Base-by-base conservation (phyloP, 116 monocot species). In the Posidonia oceanica region DNA sequence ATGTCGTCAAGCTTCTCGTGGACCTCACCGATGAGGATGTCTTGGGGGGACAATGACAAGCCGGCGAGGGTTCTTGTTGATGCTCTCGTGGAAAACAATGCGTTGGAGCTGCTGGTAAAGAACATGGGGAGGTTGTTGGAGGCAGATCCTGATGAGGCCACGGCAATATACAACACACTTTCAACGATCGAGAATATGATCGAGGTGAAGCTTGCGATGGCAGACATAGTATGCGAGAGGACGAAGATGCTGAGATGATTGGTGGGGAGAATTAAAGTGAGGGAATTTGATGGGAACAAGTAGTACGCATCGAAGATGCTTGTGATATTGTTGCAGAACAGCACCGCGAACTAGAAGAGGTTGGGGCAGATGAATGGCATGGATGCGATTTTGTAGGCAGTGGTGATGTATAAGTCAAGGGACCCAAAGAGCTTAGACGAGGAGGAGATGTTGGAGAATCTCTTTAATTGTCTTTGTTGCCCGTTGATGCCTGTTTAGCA, bases 371-470 rank as follows among this genome's bases (percentile, higher is more conserved):
- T 92, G 88, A 97, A 97, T 60, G 96, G 96, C 15, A 92, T 97
- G 15, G 96, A 97, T 63, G 91, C 69, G 5, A 73, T 97, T 39
- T 68, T 97, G 44, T 92, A 97, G 83, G 96, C 96, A 0, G 96
- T 97, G 29, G 88, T 92, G 0, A 82, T 92, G 91, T 97, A 97
- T 75, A 97, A 92, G 68, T 89, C 92, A 0, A 79, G 85, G 81
- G 96, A 58, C 96, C 92, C 16, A 92, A 97, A 79, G 81, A 97
- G 78, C 58, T 76, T 80, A 0, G 89, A 97, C 39, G 92, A 97
- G 75, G 96, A 89, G 80, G 96, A 97, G 85, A 89, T 97, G 96
- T 73, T 97, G 72, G 96, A 97, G 82, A 97, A 97, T 69, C 68
- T 92, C 75, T 97, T 97, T 70, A 87, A 97, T 29, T 29, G 29